These are phyloP conservation scores for Mucor ambiguus DNA, from an alignment of 371 early-diverging fungal genomes.

Conservation along the genomic window DNA sequence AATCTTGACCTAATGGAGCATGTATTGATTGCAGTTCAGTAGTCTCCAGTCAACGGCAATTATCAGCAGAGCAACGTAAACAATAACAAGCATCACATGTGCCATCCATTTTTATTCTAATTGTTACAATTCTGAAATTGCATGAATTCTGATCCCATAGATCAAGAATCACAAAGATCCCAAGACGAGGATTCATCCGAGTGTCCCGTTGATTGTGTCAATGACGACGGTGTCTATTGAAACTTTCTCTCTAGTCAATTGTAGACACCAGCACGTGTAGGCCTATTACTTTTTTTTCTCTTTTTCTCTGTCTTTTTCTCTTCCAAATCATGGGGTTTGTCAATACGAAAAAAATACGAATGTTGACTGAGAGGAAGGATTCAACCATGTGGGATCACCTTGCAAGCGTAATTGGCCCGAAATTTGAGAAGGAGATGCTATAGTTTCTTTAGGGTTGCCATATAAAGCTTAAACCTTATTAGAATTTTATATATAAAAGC, in stretches of 20 bases:
- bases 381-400: conserved; percentile 3
- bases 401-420: conserved; percentile 5
- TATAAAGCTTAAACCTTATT: not conserved
- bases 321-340: not conserved
- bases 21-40: too few species aligned
- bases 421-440: not conserved
- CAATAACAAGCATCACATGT: not conserved
- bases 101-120: not conserved
- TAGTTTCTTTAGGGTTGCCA: not conserved
- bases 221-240: not conserved
- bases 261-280: not conserved
- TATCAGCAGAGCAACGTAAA: too few species aligned
- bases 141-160: not conserved
- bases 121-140: not conserved
- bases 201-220: not conserved
- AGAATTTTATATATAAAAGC: conserved; percentile 9
- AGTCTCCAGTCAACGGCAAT: too few species aligned
- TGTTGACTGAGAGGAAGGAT: not conserved
- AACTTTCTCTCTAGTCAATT: not conserved
- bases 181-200: not conserved
- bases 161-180: not conserved
- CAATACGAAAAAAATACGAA: not conserved
- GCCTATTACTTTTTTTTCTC: not conserved
- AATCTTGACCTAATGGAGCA: too few species aligned
- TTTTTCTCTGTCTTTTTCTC: not conserved